Conservation (phyloP, 2,329 filamentous ascomycete genomes). For the Beauveria australis region DNA sequence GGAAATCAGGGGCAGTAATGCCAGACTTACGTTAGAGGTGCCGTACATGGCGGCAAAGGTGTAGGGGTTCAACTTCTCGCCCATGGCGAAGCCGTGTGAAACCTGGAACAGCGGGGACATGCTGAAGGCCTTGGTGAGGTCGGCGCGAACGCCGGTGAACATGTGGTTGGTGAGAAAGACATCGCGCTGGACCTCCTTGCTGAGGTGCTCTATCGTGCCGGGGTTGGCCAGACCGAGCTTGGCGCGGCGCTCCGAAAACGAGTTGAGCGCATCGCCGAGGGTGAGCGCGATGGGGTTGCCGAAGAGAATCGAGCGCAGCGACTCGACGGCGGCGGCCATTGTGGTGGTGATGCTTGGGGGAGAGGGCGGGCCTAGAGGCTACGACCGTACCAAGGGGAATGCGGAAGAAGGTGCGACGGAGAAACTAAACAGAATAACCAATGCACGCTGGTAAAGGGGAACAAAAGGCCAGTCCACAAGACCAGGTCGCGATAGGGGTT, state of each 20-base stretch:
- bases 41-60: conserved; percentile 91
- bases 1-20: not conserved
- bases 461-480: conserved; percentile 14
- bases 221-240: conserved; percentile 87
- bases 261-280: conserved; percentile 68
- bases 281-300: conserved; percentile 64
- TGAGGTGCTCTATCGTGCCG: conserved; percentile 81
- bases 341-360: conserved; percentile 20
- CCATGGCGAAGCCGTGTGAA: conserved; percentile 93
- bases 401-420: conserved; percentile 14
- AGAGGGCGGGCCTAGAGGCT: conserved; percentile 18
- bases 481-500: conserved; percentile 13
- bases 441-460: conserved; percentile 6
- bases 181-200: conserved; percentile 90
- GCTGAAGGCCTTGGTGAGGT: conserved; percentile 94
- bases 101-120: conserved; percentile 91
- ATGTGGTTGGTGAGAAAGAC: conserved; percentile 94
- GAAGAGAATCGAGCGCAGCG: conserved; percentile 55
- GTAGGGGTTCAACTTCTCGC: conserved; percentile 87
- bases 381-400: conserved; percentile 16
- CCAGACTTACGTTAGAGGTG: conserved; percentile 65
- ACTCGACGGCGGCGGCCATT: conserved; percentile 45
- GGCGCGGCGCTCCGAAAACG: conserved; percentile 78
- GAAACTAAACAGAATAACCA: conserved; percentile 10
- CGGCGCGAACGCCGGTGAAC: conserved; percentile 92